A percentile compares a stretch with the other conserved stretches of the same genome.
Conservation (phyloP, 371 early-diverging fungal genomes). For the Mucor saturninus region DNA sequence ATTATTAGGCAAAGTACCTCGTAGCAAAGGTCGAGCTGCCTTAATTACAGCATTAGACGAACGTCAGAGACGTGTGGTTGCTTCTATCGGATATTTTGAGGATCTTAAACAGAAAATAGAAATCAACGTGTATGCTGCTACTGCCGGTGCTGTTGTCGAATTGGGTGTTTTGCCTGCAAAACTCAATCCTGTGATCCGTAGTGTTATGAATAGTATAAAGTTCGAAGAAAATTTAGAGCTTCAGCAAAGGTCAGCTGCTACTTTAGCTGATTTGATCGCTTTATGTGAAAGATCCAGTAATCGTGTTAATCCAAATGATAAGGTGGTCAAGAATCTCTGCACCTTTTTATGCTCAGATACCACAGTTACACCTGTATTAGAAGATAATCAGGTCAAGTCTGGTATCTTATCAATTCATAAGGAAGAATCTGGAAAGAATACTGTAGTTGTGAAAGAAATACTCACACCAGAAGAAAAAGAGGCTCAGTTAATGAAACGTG, state of each 20-base stretch:
- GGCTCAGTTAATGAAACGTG: slow-evolving; percentile 76
- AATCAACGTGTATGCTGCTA: slow-evolving; percentile 73
- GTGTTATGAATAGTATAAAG: slow-evolving; percentile 90
- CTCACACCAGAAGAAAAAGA: slow-evolving; percentile 51
- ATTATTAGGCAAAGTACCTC: slow-evolving; percentile 47
- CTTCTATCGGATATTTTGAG: slow-evolving; percentile 69
- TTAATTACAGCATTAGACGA: slow-evolving; percentile 53
- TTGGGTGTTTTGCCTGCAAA: slow-evolving; percentile 81
- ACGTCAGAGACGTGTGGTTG: slow-evolving; percentile 67
- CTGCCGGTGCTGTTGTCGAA: slow-evolving; percentile 84
- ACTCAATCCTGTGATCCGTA: slow-evolving; percentile 84
- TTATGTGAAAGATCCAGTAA: slow-evolving; percentile 54
- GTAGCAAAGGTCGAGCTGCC: slow-evolving; percentile 45
- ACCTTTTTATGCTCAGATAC: slow-evolving; percentile 88
- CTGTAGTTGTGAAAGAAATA: slow-evolving; percentile 35
- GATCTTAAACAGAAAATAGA: slow-evolving; percentile 71
- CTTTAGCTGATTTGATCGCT: slow-evolving; percentile 58
- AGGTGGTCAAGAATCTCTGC: slow-evolving; percentile 86
- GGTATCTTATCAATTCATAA: slow-evolving; percentile 74
- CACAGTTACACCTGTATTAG: slow-evolving; percentile 68
- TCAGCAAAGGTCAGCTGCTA: slow-evolving; percentile 67
- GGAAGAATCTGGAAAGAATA: slow-evolving; percentile 33
- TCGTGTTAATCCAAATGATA: slow-evolving; percentile 74
- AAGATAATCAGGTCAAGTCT: slow-evolving; percentile 55
- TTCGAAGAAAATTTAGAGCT: slow-evolving; percentile 76